Evolutionary conservation across 2,329 filamentous ascomycete genomes (phyloP), one percentile per base, ranked within the genome.

Genomic region (Lanzia echinophila): DNA sequence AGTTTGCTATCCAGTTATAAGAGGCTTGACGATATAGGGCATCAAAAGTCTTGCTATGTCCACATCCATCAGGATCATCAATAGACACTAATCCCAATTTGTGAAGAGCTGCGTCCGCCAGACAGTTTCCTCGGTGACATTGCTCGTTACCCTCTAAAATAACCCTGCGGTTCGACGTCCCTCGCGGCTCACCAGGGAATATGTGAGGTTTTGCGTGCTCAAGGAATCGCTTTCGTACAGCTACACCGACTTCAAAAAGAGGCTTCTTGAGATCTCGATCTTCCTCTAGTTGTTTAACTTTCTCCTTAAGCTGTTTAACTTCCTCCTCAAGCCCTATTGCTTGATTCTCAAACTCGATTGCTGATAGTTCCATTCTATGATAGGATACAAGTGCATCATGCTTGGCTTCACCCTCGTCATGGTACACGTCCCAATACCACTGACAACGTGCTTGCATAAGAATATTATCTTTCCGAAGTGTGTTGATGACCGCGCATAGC

Each of bases 201-300:
- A 44, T 12, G 19, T 19, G 6, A 5, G 20, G 15, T 24, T 50
- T 55, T 7, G 52, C 52, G 7, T 50, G 44, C 24, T 45, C 47
- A 15, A 47, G 20, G 24, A 13, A 55, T 28, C 53, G 20, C 19
- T 17, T 36, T n/a, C 53, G 47, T 22, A 55, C 31, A 13, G 32
- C 39, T 12, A 50, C 41, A 1, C 45, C 53, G 15, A 50, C 32
- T 33, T 55, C 17, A 33, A 49, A n/a, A 19, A 55, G 28, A 24
- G 41, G 41, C 6, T 44, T 22, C 22, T 15, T 7, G 11, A 13
- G 15, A 13, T 15, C 12, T n/a, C 41, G 41, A 7, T 44, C 41
- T 28, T 44, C 15, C 15, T 28, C 13, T 5, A 44, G 41, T 24
- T 3, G 13, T 31, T 28, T 24, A 24, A 44, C 22, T n/a, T 44